Base-by-base conservation (phyloP, 2,329 filamentous ascomycete species). In the Cladosporium sp. region DNA sequence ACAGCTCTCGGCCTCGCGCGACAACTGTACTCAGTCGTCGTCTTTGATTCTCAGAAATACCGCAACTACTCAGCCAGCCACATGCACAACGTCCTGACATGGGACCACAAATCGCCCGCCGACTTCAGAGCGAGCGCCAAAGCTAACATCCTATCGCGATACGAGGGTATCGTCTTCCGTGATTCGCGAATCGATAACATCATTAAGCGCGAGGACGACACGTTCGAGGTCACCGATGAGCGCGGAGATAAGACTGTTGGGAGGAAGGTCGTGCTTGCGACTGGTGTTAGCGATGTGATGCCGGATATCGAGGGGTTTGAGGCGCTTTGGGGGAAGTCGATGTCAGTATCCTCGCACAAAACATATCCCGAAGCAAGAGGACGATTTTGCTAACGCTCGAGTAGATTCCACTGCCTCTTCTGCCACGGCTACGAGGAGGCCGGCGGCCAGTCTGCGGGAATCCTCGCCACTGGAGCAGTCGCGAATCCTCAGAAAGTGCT, bases 381-480 rank as follows among this genome's bases (percentile, higher is more conserved):
- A 8, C 7, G 2, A 1, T 2, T 21, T 21, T 21, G 7, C 41
- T 44, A 11, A 44, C 18, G 6, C 41, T 44, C 18, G 18, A 5
- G 2, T 24, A 60, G 58, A 12, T 88, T 85, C 69, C 85, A 88
- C 70, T 88, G 86, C 69, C 79, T 88, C 1, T 87, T 84, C 70
- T 88, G 86, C 73, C 81, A 88, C 68, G 86, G 86, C 4, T 88
- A 81, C 72, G 86, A 89, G 68, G 84, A 88, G 60, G 79, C 82
- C 15, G 84, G 83, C 1, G 70, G 76, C 0, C 41, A 30, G 14
- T 81, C 82, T 0, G 80, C 79, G 0, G 84, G 84, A 0, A 71
- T 87, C 4, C 78, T 87, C 2, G 82, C 80, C 1, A 76, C 78
- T 12, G 81, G 78, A 1, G 69, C 76, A 54, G 57, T 79, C 15